Base-by-base conservation (phyloP, 331 rosid species). In the Dryas integrifolia region DNA sequence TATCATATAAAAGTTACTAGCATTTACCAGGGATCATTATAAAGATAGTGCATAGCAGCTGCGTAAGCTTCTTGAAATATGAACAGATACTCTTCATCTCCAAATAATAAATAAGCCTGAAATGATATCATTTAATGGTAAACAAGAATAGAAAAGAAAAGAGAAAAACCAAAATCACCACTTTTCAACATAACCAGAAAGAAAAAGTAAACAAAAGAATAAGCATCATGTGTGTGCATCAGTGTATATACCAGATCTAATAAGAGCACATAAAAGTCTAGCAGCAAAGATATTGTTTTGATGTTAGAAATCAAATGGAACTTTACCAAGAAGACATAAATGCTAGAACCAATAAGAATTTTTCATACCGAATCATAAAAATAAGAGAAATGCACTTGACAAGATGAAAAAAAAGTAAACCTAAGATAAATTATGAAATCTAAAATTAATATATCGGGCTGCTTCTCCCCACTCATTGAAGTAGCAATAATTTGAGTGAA, bases 21-120 rank as follows among this genome's bases (percentile, higher is more conserved):
- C 81, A 79, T 80, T 82, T 91, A 94, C 98, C 98, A 94, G 75
- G 98, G 98, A 50, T 94, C 98, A 24, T 91, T 91, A 81, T 83
- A 86, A 72, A 94, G 96, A 82, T 91, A 82, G 58, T 80, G 96
- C 97, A 94, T 94, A 45, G 81, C 98, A 65, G 98, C 97, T 15
- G 92, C 87, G 80, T 91, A 94, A 77, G 98, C 98, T 89, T 91
- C 98, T 84, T 89, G 95, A 78, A 94, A 94, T 78, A 94, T 89
- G 85, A 88, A 89, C 77, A 94, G 78, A 91, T 91, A 94, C 75
- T 94, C 98, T 77, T 94, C 98, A 67, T 94, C 95, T 80, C 98
- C 97, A 86, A 94, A 91, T 77, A 94, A 85, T 55, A 94, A 73
- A 85, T 94, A 88, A 52, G 98, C 98, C 98, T 94, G 89, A 74